phyloP scores from a whole-genome alignment of 208 protist genomes.

The Acanthamoeba quina region DNA sequence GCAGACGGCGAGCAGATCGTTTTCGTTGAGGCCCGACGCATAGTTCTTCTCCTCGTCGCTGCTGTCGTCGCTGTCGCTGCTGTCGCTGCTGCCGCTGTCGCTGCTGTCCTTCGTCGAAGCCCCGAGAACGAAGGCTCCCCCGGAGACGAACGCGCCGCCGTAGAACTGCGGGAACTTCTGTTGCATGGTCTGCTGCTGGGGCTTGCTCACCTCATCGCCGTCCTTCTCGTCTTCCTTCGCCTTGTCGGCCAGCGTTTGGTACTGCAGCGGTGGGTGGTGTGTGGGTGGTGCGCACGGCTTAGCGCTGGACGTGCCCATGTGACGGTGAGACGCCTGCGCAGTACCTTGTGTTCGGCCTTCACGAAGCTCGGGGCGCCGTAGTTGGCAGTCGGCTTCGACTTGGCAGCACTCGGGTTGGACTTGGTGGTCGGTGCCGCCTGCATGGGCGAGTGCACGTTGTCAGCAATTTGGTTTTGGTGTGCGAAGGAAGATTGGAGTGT shows the following conservation, averaged over 20 bases:
- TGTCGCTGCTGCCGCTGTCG: neutral
- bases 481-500: neutral
- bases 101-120: neutral
- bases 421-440: neutral
- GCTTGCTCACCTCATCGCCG: neutral
- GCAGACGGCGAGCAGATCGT: neutral
- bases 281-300: neutral
- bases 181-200: neutral
- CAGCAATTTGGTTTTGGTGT: too few relatives aligned
- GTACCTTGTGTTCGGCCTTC: conserved; percentile 16
- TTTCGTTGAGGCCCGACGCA: neutral
- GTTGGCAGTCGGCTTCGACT: neutral
- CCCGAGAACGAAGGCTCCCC: neutral
- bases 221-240: neutral
- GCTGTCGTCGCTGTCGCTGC: neutral
- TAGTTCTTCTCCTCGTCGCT: conserved; percentile 21
- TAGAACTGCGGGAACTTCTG: neutral
- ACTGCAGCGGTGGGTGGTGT: neutral
- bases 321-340: too few relatives aligned
- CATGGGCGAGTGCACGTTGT: neutral
- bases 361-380: conserved; percentile 31
- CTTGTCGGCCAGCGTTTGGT: conserved; percentile 23
- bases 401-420: neutral
- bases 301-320: too few relatives aligned
- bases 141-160: conserved; percentile 17